phyloP scores from a whole-genome alignment of 768 basidiomycete genomes.

The Suillus luteus region DNA sequence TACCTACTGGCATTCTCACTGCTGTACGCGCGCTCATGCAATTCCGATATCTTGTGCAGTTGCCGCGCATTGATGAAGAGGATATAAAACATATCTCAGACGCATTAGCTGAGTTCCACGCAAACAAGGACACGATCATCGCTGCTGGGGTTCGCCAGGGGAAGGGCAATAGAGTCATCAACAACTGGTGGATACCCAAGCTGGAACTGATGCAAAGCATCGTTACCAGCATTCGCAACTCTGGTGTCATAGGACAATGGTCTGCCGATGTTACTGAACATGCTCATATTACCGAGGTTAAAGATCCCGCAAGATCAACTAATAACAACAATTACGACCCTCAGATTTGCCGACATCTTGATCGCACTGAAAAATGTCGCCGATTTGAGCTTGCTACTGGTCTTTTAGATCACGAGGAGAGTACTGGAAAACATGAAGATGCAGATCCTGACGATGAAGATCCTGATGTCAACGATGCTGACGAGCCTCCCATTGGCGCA shows the following conservation, averaged over 20 bases:
- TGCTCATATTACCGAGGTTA: not conserved
- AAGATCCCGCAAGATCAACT: not conserved
- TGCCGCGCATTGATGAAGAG: not conserved
- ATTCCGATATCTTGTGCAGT: not conserved
- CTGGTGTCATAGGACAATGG: not conserved
- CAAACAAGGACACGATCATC: not conserved
- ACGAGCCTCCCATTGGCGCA: no score
- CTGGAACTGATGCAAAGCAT: not conserved
- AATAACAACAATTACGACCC: not conserved
- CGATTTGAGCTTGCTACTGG: not conserved
- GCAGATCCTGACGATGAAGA: slow-evolving; percentile 5
- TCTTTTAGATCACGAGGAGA: no score
- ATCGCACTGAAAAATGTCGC: not conserved
- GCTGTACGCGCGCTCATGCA: not conserved
- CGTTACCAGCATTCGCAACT: not conserved
- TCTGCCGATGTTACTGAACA: not conserved
- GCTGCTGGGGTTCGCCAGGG: not conserved
- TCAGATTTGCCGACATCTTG: not conserved
- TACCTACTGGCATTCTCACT: not conserved
- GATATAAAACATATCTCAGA: not conserved
- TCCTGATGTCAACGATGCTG: no score
- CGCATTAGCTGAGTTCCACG: not conserved
- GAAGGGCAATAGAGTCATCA: not conserved
- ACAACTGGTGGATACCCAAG: no score
- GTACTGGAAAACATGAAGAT: no score